Percentiles rank a stretch among this genome's conserved stretches.
These are phyloP conservation scores for Calonectria hongkongensis DNA, from an alignment of 2,329 filamentous ascomycete genomes.

Conservation along the genomic window DNA sequence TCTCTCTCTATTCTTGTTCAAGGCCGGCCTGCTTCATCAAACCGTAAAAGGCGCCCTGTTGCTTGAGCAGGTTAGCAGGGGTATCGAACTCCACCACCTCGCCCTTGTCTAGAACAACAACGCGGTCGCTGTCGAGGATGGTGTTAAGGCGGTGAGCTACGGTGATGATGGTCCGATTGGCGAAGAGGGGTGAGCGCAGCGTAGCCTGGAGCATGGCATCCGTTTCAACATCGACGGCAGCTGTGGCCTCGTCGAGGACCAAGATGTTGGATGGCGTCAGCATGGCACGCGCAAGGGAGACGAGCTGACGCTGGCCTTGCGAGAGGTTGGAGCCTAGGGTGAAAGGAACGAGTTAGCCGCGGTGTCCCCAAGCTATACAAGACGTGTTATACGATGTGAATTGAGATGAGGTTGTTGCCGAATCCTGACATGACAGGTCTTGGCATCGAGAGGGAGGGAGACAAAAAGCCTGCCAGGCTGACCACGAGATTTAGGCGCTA, in stretches of 20 bases:
- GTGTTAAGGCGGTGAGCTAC: slow-evolving; percentile 99
- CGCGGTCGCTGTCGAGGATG: slow-evolving; percentile 90
- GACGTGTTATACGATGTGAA: neutral
- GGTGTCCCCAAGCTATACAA: neutral
- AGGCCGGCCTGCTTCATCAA: slow-evolving; percentile 94
- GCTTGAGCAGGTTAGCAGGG: slow-evolving; percentile 84
- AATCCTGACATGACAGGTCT: slow-evolving; percentile 26
- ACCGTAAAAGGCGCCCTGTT: slow-evolving; percentile 88
- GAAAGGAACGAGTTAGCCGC: slow-evolving; percentile 44
- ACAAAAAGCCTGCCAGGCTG: slow-evolving; percentile 36
- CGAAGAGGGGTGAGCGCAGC: slow-evolving; percentile 81
- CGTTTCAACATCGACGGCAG: slow-evolving; percentile 81
- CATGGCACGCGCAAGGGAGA: slow-evolving; percentile 94
- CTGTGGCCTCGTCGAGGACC: slow-evolving; percentile 97
- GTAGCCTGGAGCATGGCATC: slow-evolving; percentile 80
- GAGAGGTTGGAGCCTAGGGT: slow-evolving; percentile 90
- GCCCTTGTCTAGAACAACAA: slow-evolving; percentile 94
- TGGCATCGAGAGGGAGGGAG: slow-evolving; percentile 22
- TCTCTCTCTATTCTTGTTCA: slow-evolving; percentile 63
- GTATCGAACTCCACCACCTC: slow-evolving; percentile 95
- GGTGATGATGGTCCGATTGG: slow-evolving; percentile 96
- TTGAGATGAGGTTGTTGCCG: slow-evolving; percentile 33
- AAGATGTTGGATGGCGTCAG: slow-evolving; percentile 97
- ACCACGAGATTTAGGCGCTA: slow-evolving; percentile 58
- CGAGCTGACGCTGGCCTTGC: slow-evolving; percentile 93